Conservation (phyloP, 495 filamentous ascomycete species). For the Baudoinia panamericana region DNA sequence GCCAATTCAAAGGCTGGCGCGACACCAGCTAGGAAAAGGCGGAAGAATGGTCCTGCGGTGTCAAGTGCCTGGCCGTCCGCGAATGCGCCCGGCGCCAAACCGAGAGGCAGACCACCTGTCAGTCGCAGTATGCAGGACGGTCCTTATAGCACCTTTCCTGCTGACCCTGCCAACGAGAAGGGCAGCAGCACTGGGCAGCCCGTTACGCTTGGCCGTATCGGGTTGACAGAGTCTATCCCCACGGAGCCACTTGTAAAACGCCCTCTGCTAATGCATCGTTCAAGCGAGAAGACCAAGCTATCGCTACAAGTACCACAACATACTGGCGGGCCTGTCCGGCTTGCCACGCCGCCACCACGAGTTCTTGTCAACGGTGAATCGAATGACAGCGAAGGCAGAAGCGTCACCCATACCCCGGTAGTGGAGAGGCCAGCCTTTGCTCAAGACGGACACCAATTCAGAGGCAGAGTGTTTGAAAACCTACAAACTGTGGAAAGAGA, state of each 20-base stretch:
- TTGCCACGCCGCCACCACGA: constrained; percentile 40
- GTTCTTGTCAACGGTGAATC: constrained; percentile 14
- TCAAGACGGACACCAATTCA: neutral
- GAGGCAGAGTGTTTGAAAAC: neutral
- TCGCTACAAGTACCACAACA: constrained; percentile 73
- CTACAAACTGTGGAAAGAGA: neutral
- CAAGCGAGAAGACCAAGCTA: too few relatives aligned
- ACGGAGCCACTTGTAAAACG: too few relatives aligned
- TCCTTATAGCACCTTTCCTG: constrained; percentile 79
- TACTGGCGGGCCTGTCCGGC: constrained; percentile 56
- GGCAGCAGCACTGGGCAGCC: neutral
- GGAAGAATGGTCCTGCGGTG: constrained; percentile 83
- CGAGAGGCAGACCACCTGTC: constrained; percentile 73
- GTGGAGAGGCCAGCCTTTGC: neutral
- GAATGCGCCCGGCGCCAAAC: constrained; percentile 54
- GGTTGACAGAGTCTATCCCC: neutral
- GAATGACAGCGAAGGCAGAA: constrained; percentile 5
- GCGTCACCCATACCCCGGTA: constrained; percentile 1
- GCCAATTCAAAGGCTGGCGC: constrained; percentile 58
- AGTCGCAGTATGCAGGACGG: constrained; percentile 61
- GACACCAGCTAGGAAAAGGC: constrained; percentile 39
- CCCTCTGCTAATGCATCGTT: too few relatives aligned
- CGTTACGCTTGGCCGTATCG: neutral
- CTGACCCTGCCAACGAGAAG: constrained; percentile 40
- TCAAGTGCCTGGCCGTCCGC: constrained; percentile 86